phyloP scores from a whole-genome alignment of 805 yeast species.

The Debaryomyces hansenii region DNA sequence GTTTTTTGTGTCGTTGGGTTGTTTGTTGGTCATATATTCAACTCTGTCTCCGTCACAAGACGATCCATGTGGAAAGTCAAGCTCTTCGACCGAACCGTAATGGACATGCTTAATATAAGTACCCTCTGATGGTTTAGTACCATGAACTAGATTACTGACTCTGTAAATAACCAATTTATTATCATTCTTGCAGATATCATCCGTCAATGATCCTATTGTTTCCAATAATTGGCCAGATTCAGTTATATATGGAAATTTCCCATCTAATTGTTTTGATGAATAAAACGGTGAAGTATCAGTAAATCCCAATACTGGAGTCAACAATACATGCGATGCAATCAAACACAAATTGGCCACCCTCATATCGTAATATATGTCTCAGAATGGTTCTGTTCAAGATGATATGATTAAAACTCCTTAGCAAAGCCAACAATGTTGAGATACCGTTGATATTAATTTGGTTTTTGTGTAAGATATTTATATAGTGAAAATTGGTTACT shows the following conservation, averaged over 20 bases:
- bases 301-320: constrained; percentile 17
- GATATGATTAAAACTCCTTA: background rate
- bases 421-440: background rate
- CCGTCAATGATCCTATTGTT: constrained; percentile 16
- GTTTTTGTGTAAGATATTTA: constrained; percentile 2
- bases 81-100: constrained; percentile 13
- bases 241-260: constrained; percentile 20
- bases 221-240: constrained; percentile 17
- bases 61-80: constrained; percentile 16
- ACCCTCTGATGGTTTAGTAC: constrained; percentile 4
- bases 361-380: constrained; percentile 1
- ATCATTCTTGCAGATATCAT: constrained; percentile 15
- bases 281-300: constrained; percentile 25
- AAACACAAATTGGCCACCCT: constrained; percentile 1
- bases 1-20: background rate
- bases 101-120: constrained; percentile 18
- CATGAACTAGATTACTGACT: constrained; percentile 17
- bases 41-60: constrained; percentile 10
- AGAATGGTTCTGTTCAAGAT: background rate
- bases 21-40: constrained; percentile 2
- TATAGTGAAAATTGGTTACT: background rate
- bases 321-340: constrained; percentile 7
- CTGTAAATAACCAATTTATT: constrained; percentile 25
- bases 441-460: background rate
- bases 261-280: constrained; percentile 12